Evolutionary conservation across 2,329 filamentous ascomycete species (phyloP).

Genomic region (Sporothrix humicola): DNA sequence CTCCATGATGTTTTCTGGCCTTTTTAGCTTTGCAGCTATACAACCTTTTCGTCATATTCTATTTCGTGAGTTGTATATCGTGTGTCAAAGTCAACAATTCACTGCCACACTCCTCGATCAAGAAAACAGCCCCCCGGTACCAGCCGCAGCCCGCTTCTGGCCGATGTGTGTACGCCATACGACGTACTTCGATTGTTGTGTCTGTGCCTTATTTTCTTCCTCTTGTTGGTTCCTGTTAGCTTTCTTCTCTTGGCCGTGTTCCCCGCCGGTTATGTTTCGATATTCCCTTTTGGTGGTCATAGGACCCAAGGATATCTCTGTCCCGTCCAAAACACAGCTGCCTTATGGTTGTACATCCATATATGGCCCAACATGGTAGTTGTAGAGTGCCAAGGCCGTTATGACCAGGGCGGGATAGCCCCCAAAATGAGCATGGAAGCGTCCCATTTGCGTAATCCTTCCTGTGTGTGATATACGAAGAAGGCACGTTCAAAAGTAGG

Average conservation of each 20-base stretch:
- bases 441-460: not conserved
- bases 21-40: no score
- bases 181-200: no score
- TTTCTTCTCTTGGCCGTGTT: not conserved
- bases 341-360: not conserved
- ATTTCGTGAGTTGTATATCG: no score
- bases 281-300: not conserved
- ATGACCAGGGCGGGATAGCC: not conserved
- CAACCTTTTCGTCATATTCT: no score
- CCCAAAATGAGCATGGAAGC: not conserved
- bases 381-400: slow-evolving; percentile 2
- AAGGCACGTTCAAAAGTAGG: no score
- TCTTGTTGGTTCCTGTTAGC: not conserved
- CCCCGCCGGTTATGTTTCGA: not conserved
- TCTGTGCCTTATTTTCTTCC: no score
- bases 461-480: no score
- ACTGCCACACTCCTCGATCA: slow-evolving; percentile 6
- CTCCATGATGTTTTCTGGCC: not conserved
- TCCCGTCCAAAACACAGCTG: not conserved
- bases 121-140: not conserved
- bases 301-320: not conserved
- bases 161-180: not conserved
- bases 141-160: not conserved
- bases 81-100: not conserved
- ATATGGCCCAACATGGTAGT: not conserved